These are phyloP conservation scores for Candida sanyiensis DNA, from an alignment of 805 yeast genomes.

Conservation along the genomic window DNA sequence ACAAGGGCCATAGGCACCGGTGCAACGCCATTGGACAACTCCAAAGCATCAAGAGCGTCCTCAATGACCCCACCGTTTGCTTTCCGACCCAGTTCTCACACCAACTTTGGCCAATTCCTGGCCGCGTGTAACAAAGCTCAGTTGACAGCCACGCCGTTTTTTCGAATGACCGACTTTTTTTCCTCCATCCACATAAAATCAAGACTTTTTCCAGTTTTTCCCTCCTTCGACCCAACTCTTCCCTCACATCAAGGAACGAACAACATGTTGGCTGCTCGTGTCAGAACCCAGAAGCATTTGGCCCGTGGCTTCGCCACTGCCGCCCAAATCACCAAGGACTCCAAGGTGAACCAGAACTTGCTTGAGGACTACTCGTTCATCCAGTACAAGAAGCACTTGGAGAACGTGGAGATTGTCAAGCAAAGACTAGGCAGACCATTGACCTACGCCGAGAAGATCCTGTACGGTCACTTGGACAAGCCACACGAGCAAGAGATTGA, in stretches of 20 bases:
- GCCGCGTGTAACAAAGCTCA: neutral
- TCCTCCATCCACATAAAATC: conserved; percentile 4
- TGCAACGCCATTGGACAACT: neutral
- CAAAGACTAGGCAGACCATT: conserved; percentile 80
- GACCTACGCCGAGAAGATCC: conserved; percentile 91
- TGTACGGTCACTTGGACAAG: conserved; percentile 91
- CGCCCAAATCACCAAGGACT: conserved; percentile 47
- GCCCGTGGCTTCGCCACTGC: conserved; percentile 38
- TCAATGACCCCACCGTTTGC: neutral
- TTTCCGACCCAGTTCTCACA: neutral
- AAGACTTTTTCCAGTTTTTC: conserved; percentile 8
- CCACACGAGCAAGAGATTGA: conserved; percentile 81
- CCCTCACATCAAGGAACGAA: conserved; percentile 2
- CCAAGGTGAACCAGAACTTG: conserved; percentile 75
- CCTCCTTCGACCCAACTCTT: conserved; percentile 1
- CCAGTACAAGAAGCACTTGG: conserved; percentile 85
- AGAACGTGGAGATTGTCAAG: conserved; percentile 81
- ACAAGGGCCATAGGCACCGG: neutral
- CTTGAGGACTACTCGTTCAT: conserved; percentile 80
- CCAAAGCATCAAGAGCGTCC: no score
- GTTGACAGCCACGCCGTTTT: conserved; percentile 2
- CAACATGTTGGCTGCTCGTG: conserved; percentile 14
- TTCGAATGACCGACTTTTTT: conserved; percentile 5
- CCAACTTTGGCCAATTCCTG: neutral
- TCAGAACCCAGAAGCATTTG: conserved; percentile 15